Evolutionary conservation across 2,329 filamentous ascomycete genomes (phyloP), one percentile per base, ranked within the genome.

Genomic region (Trichoderma pleuroti): DNA sequence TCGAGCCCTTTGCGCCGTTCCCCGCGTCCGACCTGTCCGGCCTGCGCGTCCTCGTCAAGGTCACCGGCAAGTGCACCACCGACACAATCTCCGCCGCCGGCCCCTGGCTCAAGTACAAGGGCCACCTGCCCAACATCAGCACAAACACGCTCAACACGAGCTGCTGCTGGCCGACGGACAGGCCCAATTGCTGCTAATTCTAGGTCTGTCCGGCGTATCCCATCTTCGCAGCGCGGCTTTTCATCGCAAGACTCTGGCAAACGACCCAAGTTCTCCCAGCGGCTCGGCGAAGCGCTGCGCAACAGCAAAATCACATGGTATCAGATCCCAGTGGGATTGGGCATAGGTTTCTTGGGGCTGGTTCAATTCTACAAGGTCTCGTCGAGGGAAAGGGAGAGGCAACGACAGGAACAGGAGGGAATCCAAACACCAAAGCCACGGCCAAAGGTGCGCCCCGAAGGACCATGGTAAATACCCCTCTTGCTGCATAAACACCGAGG

Each of bases 41-140:
- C 32, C 88, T 99, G 61, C 90, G 90, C 65, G 94, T 99, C 21
- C 91, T 99, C 18, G 95, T 97, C 86, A 98, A 98, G 84, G 92
- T 98, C 74, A 92, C 94, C 74, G 96, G 96, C 74, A 97, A 99
- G 84, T 99, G 96, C 86, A 99, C 96, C 70, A 99, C 96, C 56
- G 96, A 99, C 83, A 98, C 96, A 76, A 99, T 99, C 82, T 98
- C 94, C 46, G 95, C 95, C 39, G 95, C 95, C 1, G 95, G 95
- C 7, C 95, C 95, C 18, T 98, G 95, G 95, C 89, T 99, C 75
- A 98, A 98, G 84, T 99, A 98, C 89, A 98, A 98, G 86, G 96
- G 96, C 73, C 96, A 99, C 82, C 89, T 99, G 73, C 93, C 96
- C 81, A 99, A 99, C 86, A 99, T 99, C 81, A 92, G 91, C 76